A percentile compares a stretch with the other conserved stretches of the same genome.
Evolutionary conservation across 768 basidiomycete species (phyloP).

Genomic region (Amyloporia xantha): DNA sequence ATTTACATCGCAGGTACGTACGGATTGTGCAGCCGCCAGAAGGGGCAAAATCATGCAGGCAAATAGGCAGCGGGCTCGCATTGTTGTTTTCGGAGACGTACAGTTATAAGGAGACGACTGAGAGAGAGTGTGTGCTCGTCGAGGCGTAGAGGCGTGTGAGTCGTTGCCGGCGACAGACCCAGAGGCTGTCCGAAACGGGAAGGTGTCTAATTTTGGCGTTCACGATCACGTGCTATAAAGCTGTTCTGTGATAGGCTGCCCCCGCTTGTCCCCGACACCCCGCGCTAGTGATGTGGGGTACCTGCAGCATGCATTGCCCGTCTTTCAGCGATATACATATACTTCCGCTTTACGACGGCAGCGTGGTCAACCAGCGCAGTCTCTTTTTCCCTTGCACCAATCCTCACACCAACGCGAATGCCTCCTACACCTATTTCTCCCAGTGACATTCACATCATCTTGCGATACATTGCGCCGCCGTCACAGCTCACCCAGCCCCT

Average conservation of each 20-base stretch:
- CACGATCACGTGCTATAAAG: neutral
- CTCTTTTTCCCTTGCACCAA: neutral
- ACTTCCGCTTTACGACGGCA: neutral
- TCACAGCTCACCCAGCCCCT: constrained; percentile 42
- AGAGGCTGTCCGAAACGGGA: neutral
- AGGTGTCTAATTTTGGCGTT: constrained; percentile 3
- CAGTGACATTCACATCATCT: constrained; percentile 38
- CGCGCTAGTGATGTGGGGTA: neutral
- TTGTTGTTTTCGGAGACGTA: neutral
- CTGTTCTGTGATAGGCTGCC: neutral
- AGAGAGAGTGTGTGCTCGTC: constrained; percentile 5
- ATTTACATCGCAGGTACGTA: constrained; percentile 7
- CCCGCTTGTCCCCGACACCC: neutral
- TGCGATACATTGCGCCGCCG: constrained; percentile 52
- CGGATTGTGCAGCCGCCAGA: constrained; percentile 37
- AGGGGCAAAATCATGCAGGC: constrained; percentile 31
- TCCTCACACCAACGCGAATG: constrained; percentile 22
- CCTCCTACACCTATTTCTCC: constrained; percentile 28
- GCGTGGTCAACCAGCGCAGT: too few species aligned
- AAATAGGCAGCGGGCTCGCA: neutral
- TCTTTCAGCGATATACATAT: neutral
- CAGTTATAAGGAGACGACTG: neutral
- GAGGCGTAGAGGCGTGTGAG: constrained; percentile 1
- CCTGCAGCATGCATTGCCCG: neutral
- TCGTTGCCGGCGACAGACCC: constrained; percentile 1